Base-by-base conservation (phyloP, 805 yeast genomes). In the Huiozyma naganishii region DNA sequence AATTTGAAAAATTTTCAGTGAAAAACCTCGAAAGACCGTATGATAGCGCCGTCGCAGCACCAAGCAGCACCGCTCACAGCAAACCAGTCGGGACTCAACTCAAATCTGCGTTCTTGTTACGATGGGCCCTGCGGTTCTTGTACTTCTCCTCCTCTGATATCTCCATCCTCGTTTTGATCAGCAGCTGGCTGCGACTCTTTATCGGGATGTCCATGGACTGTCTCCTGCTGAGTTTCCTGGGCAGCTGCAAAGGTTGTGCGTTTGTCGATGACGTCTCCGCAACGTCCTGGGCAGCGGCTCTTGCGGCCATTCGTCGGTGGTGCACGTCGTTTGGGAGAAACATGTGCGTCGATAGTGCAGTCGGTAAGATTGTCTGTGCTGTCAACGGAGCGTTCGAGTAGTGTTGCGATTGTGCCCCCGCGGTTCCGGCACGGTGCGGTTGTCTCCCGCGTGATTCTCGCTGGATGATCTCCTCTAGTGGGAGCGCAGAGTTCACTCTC, bases 341-440 rank as follows among this genome's bases (percentile, higher is more conserved):
- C 79, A 76, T 76, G 53, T 76, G 81, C 1, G 81, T 76, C 5
- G 79, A 67, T 32, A 76, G 57, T 0, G 81, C 80, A 4, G 79
- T 74, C n/a, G 81, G 80, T 32, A 76, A 59, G 13, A 76, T 55
- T 0, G 79, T 75, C 1, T 76, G 64, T 1, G 80, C 80, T 1
- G 80, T 72, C 7, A 76, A 71, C n/a, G 81, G 81, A 1, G 80
- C 80, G 52, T 73, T 75, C 1, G 80, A 76, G 45, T 68, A 39
- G 7, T 36, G 34, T 4, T 27, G 39, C 5, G 34, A 9, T 12
- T 11, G 8, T 30, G 11, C n/a, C 9, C 33, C 33, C 33, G 11
- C 33, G 9, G n/a, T 11, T 33, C 23, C 36, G 3, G 36, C n/a
- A 27, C 44, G 29, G 17, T 32, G 29, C 27, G 32, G 11, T 12